phyloP scores from a whole-genome alignment of 2,329 filamentous ascomycete species.

The Waltergamsia citrina region DNA sequence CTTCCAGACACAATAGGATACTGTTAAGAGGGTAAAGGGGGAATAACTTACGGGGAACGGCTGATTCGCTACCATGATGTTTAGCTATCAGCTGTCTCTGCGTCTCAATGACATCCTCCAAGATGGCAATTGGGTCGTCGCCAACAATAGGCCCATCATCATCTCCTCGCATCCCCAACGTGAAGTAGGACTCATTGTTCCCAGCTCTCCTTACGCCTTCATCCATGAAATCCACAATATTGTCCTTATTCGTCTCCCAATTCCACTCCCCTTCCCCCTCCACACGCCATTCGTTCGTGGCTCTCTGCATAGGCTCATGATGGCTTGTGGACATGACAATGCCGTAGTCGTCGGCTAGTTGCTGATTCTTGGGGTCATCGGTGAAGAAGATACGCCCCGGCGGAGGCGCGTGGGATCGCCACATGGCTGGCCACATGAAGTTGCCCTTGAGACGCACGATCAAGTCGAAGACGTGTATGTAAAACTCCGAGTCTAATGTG shows the following conservation, averaged over 20 bases:
- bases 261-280: constrained; percentile 46
- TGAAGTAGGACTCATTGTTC: constrained; percentile 52
- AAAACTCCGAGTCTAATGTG: constrained; percentile 47
- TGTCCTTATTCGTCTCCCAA: constrained; percentile 27
- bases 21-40: neutral
- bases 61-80: constrained; percentile 36
- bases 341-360: constrained; percentile 56
- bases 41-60: neutral
- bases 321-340: constrained; percentile 62
- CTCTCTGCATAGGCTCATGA: constrained; percentile 56
- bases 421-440: constrained; percentile 65
- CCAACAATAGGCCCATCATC: constrained; percentile 49
- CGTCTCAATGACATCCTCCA: constrained; percentile 48
- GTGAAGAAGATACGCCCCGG: constrained; percentile 54
- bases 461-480: constrained; percentile 59
- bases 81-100: constrained; percentile 50
- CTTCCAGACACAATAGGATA: neutral
- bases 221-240: constrained; percentile 53
- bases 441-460: constrained; percentile 60
- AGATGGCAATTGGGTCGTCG: constrained; percentile 41
- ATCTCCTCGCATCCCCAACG: constrained; percentile 56
- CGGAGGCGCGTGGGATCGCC: constrained; percentile 34
- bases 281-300: constrained; percentile 39
- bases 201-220: constrained; percentile 45
- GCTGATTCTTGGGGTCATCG: constrained; percentile 58